Conservation (phyloP, 495 filamentous ascomycete species). For the Diplogelasinospora grovesii region DNA sequence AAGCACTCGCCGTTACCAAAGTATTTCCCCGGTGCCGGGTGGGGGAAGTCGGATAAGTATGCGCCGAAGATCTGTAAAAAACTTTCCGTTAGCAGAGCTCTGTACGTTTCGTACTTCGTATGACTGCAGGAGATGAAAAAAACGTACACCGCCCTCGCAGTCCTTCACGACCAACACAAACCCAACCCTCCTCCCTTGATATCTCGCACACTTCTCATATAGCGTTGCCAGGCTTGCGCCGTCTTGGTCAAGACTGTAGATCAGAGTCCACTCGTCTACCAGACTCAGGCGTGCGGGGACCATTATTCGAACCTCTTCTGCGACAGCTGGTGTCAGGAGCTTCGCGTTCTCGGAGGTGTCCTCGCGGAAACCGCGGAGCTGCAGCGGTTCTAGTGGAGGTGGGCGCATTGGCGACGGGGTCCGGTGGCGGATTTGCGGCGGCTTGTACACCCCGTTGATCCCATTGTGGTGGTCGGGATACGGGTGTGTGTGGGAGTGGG, state of each 20-base stretch:
- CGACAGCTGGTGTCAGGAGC: constrained; percentile 63
- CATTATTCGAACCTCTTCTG: constrained; percentile 90
- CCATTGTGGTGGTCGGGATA: constrained; percentile 25
- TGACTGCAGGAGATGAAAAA: not conserved
- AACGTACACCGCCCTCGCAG: constrained; percentile 60
- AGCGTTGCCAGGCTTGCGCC: constrained; percentile 81
- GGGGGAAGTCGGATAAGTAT: constrained; percentile 83
- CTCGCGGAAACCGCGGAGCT: constrained; percentile 31
- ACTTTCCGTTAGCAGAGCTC: constrained; percentile 3
- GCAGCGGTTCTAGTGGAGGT: constrained; percentile 40
- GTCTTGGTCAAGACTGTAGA: constrained; percentile 89
- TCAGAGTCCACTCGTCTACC: constrained; percentile 75
- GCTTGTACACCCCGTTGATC: constrained; percentile 34
- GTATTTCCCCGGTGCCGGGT: constrained; percentile 73
- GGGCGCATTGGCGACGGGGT: constrained; percentile 33
- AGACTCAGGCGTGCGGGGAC: constrained; percentile 81
- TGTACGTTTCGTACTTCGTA: too few relatives aligned
- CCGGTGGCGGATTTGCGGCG: constrained; percentile 23
- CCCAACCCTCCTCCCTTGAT: constrained; percentile 63
- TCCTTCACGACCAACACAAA: constrained; percentile 87
- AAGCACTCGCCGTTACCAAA: constrained; percentile 97
- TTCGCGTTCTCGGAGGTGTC: constrained; percentile 32
- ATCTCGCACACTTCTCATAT: constrained; percentile 62
- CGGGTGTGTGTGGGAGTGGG: constrained; percentile 14
- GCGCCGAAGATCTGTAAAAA: constrained; percentile 72